A percentile compares a stretch with the other conserved stretches of the same genome.
These are phyloP conservation scores for Alloteropsis semialata DNA, from an alignment of 176 grass and related monocot species.

Conservation along the genomic window DNA sequence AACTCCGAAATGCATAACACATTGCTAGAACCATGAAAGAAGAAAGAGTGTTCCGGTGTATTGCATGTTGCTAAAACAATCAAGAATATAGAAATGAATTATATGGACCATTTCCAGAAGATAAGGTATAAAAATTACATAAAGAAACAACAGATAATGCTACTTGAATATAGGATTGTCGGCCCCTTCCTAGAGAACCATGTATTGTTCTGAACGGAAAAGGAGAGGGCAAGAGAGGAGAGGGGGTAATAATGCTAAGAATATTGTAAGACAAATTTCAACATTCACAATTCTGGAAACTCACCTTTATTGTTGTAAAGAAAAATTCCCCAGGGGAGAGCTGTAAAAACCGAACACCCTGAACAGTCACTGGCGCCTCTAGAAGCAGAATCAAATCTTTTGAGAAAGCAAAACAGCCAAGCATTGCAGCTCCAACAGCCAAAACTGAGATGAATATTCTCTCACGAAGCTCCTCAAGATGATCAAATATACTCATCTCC, in stretches of 20 bases:
- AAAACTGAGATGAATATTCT: conserved; percentile 89
- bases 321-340: conserved; percentile 98
- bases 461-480: conserved; percentile 91
- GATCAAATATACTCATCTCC: conserved; percentile 97
- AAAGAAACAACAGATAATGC: not conserved
- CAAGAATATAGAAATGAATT: not conserved
- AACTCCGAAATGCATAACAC: not conserved
- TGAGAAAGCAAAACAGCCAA: conserved; percentile 85
- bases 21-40: conserved; percentile 21
- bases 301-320: conserved; percentile 99
- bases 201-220: not conserved
- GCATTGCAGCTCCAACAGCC: conserved; percentile 79
- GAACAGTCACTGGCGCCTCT: conserved; percentile 85
- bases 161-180: not conserved
- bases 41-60: not conserved
- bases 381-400: conserved; percentile 84
- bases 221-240: not conserved
- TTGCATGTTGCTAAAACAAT: not conserved
- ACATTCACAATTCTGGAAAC: not conserved
- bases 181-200: not conserved
- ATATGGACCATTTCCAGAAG: not conserved
- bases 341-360: conserved; percentile 95
- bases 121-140: not conserved
- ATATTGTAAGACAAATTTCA: not conserved
- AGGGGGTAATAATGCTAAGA: conserved; percentile 4